Conservation (phyloP, 352 stramenopile genomes). For the Phytophthora macrochlamydospora region DNA sequence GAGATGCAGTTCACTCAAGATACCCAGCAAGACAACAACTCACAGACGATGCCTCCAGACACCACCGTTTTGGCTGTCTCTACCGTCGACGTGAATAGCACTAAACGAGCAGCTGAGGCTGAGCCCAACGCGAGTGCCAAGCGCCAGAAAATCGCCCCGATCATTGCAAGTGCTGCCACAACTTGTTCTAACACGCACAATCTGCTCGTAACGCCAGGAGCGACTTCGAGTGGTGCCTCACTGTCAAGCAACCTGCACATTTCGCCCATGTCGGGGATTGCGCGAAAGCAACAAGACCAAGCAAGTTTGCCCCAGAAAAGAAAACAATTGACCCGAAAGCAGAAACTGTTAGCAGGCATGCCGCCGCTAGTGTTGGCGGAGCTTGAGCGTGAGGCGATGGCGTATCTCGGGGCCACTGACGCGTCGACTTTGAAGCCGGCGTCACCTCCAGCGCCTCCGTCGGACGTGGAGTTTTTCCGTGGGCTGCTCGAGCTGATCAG, state of each 20-base stretch:
- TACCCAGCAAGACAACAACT: conserved; percentile 18
- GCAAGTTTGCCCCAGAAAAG: conserved; percentile 22
- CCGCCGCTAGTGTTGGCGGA: conserved; percentile 36
- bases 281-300: conserved; percentile 5
- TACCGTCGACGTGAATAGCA: conserved; percentile 13
- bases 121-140: conserved; percentile 11
- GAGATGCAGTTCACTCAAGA: conserved; percentile 12
- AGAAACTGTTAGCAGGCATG: conserved; percentile 44
- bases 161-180: background rate
- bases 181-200: conserved; percentile 19
- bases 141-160: conserved; percentile 26
- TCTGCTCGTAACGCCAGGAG: conserved; percentile 1
- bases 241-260: conserved; percentile 13
- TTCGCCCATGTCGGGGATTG: conserved; percentile 27
- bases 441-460: conserved; percentile 9
- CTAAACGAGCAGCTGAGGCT: conserved; percentile 18
- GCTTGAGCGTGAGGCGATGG: conserved; percentile 37
- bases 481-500: conserved; percentile 19
- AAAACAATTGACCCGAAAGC: conserved; percentile 42
- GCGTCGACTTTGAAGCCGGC: conserved; percentile 5
- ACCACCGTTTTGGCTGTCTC: conserved; percentile 4
- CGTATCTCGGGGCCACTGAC: conserved; percentile 28
- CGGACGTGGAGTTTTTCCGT: conserved; percentile 38
- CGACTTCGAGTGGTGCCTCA: conserved; percentile 15
- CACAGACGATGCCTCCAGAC: conserved; percentile 2